Evolutionary conservation across 2,329 filamentous ascomycete species (phyloP).

Genomic region (Coniochaeta prunicola): DNA sequence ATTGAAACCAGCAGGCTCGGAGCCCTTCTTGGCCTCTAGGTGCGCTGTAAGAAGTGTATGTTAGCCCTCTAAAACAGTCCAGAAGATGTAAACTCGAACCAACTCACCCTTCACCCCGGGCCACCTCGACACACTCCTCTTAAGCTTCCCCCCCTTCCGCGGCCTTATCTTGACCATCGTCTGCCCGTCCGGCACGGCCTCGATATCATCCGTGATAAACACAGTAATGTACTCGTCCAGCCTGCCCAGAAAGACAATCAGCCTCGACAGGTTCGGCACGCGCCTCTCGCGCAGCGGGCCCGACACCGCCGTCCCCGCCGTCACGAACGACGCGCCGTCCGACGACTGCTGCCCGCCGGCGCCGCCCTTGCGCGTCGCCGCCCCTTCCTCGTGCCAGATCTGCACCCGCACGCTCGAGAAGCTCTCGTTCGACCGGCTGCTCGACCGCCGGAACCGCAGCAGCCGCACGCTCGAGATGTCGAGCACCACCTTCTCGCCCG

Average conservation of each 20-base stretch:
- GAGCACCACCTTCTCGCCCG: conserved; percentile 18
- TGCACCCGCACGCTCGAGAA: conserved; percentile 18
- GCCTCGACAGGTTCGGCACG: conserved; percentile 13
- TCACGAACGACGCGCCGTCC: conserved; percentile 18
- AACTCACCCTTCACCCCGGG: conserved; percentile 17
- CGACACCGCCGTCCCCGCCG: conserved; percentile 18
- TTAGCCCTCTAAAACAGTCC: too few relatives aligned
- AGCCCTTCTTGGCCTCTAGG: conserved; percentile 10
- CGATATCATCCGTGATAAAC: conserved; percentile 20
- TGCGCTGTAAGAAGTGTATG: conserved; percentile 9
- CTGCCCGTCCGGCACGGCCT: conserved; percentile 15
- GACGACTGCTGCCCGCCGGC: conserved; percentile 8
- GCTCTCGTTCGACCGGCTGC: conserved; percentile 13
- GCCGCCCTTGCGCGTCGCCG: neutral
- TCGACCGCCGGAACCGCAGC: conserved; percentile 11
- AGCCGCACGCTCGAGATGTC: conserved; percentile 19
- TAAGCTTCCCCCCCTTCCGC: conserved; percentile 13
- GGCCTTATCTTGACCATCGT: conserved; percentile 20
- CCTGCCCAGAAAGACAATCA: conserved; percentile 18
- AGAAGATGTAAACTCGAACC: conserved; percentile 1
- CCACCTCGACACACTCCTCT: conserved; percentile 14
- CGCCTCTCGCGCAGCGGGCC: conserved; percentile 17
- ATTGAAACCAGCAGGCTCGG: conserved; percentile 16
- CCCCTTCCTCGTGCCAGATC: conserved; percentile 19
- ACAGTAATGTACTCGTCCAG: conserved; percentile 19